A percentile compares a stretch with the other conserved stretches of the same genome.
Evolutionary conservation across 805 yeast genomes (phyloP).

Genomic region (Kodamaea hsintzibuensis): DNA sequence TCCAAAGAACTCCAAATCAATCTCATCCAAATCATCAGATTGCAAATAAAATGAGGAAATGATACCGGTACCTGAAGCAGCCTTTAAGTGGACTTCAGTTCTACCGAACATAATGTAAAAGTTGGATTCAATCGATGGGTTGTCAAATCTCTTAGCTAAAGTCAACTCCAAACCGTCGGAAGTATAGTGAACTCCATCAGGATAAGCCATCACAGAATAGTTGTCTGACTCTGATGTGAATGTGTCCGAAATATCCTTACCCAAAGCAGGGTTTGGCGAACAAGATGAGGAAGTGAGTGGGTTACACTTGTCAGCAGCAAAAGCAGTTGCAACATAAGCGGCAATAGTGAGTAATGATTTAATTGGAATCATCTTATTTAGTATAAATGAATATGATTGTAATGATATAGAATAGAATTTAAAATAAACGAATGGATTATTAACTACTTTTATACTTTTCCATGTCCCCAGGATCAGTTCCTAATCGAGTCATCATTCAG

Average conservation of each 20-base stretch:
- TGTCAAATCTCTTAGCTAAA: slow-evolving; percentile 63
- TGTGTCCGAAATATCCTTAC: slow-evolving; percentile 50
- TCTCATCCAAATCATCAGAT: slow-evolving; percentile 83
- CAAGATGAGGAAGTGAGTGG: slow-evolving; percentile 26
- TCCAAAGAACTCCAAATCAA: slow-evolving; percentile 87
- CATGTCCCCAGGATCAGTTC: background rate
- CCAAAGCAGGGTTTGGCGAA: slow-evolving; percentile 58
- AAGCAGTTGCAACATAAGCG: slow-evolving; percentile 3
- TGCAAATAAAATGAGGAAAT: slow-evolving; percentile 81
- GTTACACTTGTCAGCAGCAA: slow-evolving; percentile 21
- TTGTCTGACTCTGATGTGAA: slow-evolving; percentile 50
- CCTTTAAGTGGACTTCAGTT: slow-evolving; percentile 67
- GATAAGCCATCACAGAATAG: slow-evolving; percentile 43
- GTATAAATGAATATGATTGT: background rate
- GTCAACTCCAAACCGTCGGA: slow-evolving; percentile 61
- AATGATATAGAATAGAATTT: background rate
- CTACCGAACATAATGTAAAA: slow-evolving; percentile 90
- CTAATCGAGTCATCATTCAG: background rate
- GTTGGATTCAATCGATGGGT: slow-evolving; percentile 74
- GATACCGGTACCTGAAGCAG: slow-evolving; percentile 78
- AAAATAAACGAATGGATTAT: background rate
- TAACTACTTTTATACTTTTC: background rate
- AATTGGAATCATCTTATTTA: slow-evolving; percentile 7
- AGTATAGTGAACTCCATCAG: slow-evolving; percentile 26
- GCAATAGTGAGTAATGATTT: slow-evolving; percentile 8